These are phyloP conservation scores for Xylaria scruposa DNA, from an alignment of 495 filamentous ascomycete species.

Conservation along the genomic window DNA sequence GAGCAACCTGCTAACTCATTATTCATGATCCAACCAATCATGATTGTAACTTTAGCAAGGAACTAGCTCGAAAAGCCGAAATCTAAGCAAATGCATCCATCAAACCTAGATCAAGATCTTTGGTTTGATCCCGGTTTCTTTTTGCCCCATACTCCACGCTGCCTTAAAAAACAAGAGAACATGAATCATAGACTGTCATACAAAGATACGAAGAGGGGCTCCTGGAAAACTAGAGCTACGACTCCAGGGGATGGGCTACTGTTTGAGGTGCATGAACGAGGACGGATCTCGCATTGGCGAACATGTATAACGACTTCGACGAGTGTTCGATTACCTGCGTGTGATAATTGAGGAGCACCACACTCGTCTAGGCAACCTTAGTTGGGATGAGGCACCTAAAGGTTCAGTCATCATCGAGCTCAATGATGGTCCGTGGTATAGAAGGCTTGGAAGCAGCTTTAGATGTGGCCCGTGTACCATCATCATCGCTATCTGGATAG, in stretches of 20 bases:
- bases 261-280: not conserved
- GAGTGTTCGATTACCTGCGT: not conserved
- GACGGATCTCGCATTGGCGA: not conserved
- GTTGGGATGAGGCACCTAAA: not conserved
- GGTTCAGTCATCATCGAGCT: conserved; percentile 36
- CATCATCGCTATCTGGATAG: conserved; percentile 32
- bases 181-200: conserved; percentile 3
- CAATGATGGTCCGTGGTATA: conserved; percentile 31
- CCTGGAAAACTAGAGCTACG: not conserved
- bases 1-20: not conserved
- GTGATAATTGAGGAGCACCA: not conserved
- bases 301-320: not conserved
- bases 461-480: conserved; percentile 18
- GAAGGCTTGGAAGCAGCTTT: conserved; percentile 15
- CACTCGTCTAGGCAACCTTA: not conserved
- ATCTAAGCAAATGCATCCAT: not conserved
- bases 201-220: conserved; percentile 7
- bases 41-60: not conserved
- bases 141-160: conserved; percentile 24
- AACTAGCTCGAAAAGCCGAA: not conserved
- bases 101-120: not conserved
- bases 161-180: conserved; percentile 5
- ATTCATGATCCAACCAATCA: not conserved
- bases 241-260: not conserved
- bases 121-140: not conserved